A percentile compares a stretch with the other conserved stretches of the same genome.
Evolutionary conservation across 2,329 filamentous ascomycete species (phyloP).

Genomic region (Scorias spongiosa): DNA sequence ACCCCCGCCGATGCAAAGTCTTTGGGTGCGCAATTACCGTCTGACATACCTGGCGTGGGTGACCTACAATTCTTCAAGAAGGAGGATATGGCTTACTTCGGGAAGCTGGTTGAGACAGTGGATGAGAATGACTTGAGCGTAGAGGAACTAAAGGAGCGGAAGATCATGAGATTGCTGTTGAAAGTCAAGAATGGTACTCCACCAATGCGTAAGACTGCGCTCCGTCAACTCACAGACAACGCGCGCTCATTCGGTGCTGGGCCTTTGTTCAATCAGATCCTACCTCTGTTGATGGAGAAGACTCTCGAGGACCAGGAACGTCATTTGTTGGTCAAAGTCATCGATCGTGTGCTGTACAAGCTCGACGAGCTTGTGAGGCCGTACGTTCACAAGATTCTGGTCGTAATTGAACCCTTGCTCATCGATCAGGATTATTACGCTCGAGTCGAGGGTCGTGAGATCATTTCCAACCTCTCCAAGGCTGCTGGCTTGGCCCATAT

Average conservation of each 20-base stretch:
- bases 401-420: constrained; percentile 96
- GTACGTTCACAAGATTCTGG: constrained; percentile 94
- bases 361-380: constrained; percentile 90
- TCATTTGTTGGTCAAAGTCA: constrained; percentile 95
- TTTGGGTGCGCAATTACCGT: constrained; percentile 80
- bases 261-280: constrained; percentile 89
- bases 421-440: constrained; percentile 99
- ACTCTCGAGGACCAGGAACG: constrained; percentile 95
- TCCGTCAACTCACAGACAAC: constrained; percentile 95
- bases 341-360: constrained; percentile 96
- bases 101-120: constrained; percentile 85
- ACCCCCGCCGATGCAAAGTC: constrained; percentile 73
- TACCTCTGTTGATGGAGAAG: constrained; percentile 95
- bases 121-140: constrained; percentile 86
- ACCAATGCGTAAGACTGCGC: constrained; percentile 94
- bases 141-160: constrained; percentile 91
- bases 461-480: constrained; percentile 95
- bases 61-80: constrained; percentile 97
- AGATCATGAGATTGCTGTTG: constrained; percentile 91
- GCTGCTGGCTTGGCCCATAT: constrained; percentile 93
- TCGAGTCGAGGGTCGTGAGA: constrained; percentile 92
- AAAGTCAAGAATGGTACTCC: constrained; percentile 99
- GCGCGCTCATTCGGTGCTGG: constrained; percentile 90
- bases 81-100: constrained; percentile 97
- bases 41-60: constrained; percentile 88